phyloP scores from a whole-genome alignment of 768 basidiomycete species.

The Fibroporia radiculosa region DNA sequence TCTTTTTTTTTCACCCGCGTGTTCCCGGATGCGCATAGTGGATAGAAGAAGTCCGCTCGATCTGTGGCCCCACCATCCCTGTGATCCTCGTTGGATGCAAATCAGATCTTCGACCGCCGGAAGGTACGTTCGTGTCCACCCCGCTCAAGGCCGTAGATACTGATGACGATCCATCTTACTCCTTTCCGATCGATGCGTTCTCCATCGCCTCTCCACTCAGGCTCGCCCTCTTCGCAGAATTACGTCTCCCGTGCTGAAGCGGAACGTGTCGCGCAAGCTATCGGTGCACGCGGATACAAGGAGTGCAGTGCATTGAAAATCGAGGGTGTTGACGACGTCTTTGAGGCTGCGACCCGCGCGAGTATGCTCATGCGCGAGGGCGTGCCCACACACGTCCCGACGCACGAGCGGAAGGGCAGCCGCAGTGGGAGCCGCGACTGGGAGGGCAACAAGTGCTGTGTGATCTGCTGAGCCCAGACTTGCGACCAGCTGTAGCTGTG shows the following conservation, averaged over 20 bases:
- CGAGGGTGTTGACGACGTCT: slow-evolving; percentile 93
- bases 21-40: slow-evolving; percentile 44
- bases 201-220: neutral
- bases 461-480: slow-evolving; percentile 57
- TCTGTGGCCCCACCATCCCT: slow-evolving; percentile 88
- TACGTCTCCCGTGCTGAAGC: slow-evolving; percentile 77
- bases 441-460: slow-evolving; percentile 53
- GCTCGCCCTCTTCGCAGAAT: slow-evolving; percentile 18
- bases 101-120: slow-evolving; percentile 74
- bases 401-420: slow-evolving; percentile 28
- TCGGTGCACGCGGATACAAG: slow-evolving; percentile 91
- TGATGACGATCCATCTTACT: neutral
- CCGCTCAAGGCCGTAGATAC: neutral
- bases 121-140: slow-evolving; percentile 7
- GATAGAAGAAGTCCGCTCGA: slow-evolving; percentile 97
- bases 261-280: slow-evolving; percentile 70
- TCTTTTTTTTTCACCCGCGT: neutral
- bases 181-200: neutral
- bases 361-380: slow-evolving; percentile 95
- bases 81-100: slow-evolving; percentile 97
- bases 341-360: slow-evolving; percentile 93
- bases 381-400: slow-evolving; percentile 42
- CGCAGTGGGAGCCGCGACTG: slow-evolving; percentile 23
- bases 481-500: neutral
- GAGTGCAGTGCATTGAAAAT: slow-evolving; percentile 89